phyloP scores from a whole-genome alignment of 148 eudicot genomes.

The Euryodendron excelsum region DNA sequence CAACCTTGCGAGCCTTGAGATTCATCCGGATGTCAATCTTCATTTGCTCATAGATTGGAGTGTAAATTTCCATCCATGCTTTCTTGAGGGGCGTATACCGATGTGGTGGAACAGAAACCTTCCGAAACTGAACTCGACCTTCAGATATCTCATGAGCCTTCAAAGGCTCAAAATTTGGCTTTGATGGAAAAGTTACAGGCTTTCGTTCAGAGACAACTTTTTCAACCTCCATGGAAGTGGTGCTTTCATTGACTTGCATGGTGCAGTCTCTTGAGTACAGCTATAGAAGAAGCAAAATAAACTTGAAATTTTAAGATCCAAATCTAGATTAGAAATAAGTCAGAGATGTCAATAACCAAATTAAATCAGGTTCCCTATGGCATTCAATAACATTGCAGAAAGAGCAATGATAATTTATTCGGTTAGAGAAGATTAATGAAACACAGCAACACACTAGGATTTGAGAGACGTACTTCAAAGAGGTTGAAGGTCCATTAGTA shows the following conservation, averaged over 20 bases:
- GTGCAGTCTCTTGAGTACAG: not conserved
- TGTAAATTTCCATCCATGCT: slow-evolving; percentile 78
- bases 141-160: slow-evolving; percentile 81
- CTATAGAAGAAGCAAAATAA: not conserved
- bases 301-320: not conserved
- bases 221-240: slow-evolving; percentile 53
- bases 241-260: slow-evolving; percentile 17
- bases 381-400: not conserved
- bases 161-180: slow-evolving; percentile 59
- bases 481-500: not conserved
- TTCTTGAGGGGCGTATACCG: slow-evolving; percentile 76
- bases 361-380: too few relatives aligned
- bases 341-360: not conserved
- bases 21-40: slow-evolving; percentile 87
- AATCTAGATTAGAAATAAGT: not conserved
- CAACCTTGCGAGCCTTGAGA: slow-evolving; percentile 65
- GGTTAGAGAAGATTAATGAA: not conserved
- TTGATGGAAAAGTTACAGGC: slow-evolving; percentile 32
- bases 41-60: slow-evolving; percentile 70
- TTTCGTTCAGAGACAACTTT: slow-evolving; percentile 20
- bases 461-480: not conserved
- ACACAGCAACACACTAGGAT: too few relatives aligned
- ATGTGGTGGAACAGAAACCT: slow-evolving; percentile 65
- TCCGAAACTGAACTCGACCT: slow-evolving; percentile 65
- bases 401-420: not conserved